Conservation (phyloP, 1,284 basidiomycete genomes). For the Cryptococcus sp. region DNA sequence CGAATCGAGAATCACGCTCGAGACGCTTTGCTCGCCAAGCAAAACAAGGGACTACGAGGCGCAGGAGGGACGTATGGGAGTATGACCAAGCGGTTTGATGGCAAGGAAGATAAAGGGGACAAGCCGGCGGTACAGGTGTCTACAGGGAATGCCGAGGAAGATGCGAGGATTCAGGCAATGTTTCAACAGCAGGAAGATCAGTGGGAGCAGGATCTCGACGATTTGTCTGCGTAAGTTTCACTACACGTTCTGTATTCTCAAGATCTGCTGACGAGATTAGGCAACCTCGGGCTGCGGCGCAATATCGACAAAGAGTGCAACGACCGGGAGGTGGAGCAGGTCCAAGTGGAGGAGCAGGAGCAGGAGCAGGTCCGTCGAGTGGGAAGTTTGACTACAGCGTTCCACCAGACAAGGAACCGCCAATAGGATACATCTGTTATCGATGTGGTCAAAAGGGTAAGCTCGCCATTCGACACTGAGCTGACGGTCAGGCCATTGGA, state of each 20-base stretch:
- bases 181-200: constrained; percentile 41
- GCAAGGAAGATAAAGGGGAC: constrained; percentile 56
- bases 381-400: constrained; percentile 37
- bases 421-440: constrained; percentile 97
- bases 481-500: constrained; percentile 79
- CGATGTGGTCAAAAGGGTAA: constrained; percentile 94
- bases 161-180: constrained; percentile 44
- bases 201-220: constrained; percentile 46
- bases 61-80: constrained; percentile 36
- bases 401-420: constrained; percentile 53
- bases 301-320: constrained; percentile 8
- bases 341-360: constrained; percentile 50
- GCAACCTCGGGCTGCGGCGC: constrained; percentile 9
- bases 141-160: constrained; percentile 44
- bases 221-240: constrained; percentile 42
- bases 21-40: constrained; percentile 41
- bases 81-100: constrained; percentile 87
- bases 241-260: not conserved
- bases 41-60: constrained; percentile 24
- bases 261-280: too few relatives aligned
- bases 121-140: constrained; percentile 29
- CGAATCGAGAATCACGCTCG: constrained; percentile 43
- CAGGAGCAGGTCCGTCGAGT: constrained; percentile 48
- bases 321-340: constrained; percentile 29
- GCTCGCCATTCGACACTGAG: constrained; percentile 22